Evolutionary conservation across 495 filamentous ascomycete genomes (phyloP), one percentile per base, ranked within the genome.

Genomic region (Rhypophila decipiens): DNA sequence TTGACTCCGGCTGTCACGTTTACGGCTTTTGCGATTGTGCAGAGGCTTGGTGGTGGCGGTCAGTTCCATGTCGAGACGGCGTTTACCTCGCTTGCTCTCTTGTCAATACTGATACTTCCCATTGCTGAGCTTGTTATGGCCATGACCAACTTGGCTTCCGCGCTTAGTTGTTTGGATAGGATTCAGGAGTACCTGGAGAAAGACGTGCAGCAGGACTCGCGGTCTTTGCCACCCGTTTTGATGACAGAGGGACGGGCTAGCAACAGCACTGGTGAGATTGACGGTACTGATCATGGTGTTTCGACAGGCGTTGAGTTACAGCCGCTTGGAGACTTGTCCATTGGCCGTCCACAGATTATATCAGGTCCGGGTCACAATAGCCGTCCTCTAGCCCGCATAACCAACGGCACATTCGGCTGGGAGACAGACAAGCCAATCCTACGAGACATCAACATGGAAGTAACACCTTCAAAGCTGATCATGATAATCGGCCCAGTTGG

Each of bases 1-100:
- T 24, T 56, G 1, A 49, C 48, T 37, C 49, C 53, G 12, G 48
- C 47, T 4, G 49, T 56, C 3, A 51, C 49, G 4, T 56, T 56
- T 34, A 52, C 53, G 1, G 49, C 45, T 4, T 56, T 43, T 20
- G 53, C 53, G 19, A 51, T 56, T n/a, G 53, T 40, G 4, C 44
- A 52, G 24, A n/a, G 45, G 24, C 18, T 56, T 1, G 47, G 43
- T 5, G 53, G 49, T 5, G 43, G 44, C 15, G 43, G 24, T 27
- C 53, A 56, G 40, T 48, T 56, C 29, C 33, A 41, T 18, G 49
- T 52, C 3, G 49, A 44, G 29, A 47, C 38, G n/a, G 13, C 46
- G 10, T 22, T 44, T 24, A 19, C 50, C 0, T 33, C 20, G 9
- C 19, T 24, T 3, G 50, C 31, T 24, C 13, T 24, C 4, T 31